These are phyloP conservation scores for Wickerhamiella hasegawae DNA, from an alignment of 805 yeast species.

Conservation along the genomic window DNA sequence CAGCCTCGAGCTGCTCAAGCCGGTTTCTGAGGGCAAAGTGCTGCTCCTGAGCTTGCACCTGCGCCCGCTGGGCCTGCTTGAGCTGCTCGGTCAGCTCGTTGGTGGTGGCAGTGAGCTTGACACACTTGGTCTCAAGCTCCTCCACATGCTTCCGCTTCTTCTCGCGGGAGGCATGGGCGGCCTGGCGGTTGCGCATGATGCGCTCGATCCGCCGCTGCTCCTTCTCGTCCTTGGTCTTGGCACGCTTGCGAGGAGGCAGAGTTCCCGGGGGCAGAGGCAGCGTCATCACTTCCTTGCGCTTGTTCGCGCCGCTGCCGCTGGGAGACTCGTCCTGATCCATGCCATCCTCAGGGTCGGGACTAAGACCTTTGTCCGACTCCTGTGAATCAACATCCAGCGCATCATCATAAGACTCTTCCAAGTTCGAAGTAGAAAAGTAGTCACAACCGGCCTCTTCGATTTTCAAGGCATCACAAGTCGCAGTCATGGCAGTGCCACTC, in stretches of 20 bases:
- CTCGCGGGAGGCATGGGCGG: conserved; percentile 97
- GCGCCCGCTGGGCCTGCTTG: conserved; percentile 8
- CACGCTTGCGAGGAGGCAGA: conserved; percentile 90
- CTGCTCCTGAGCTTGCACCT: conserved; percentile 6
- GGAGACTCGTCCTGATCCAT: neutral
- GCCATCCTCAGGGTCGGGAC: neutral
- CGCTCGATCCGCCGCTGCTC: conserved; percentile 92
- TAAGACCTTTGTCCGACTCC: too few species aligned
- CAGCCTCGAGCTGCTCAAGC: conserved; percentile 14
- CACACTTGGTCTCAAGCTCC: conserved; percentile 46
- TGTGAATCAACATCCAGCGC: neutral
- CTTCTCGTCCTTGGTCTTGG: conserved; percentile 91
- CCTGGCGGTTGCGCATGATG: conserved; percentile 82
- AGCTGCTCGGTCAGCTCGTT: conserved; percentile 13
- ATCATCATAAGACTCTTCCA: too few species aligned
- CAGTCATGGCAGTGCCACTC: conserved; percentile 1
- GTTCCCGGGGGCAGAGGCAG: conserved; percentile 27
- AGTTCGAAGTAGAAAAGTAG: too few species aligned
- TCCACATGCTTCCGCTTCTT: conserved; percentile 89
- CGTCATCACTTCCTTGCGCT: conserved; percentile 19
- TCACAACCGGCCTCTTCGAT: neutral
- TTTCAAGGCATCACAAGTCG: neutral
- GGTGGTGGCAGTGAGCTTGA: conserved; percentile 16
- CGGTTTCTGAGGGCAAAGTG: conserved; percentile 7
- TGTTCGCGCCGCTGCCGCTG: conserved; percentile 3